These are phyloP conservation scores for Penicillium roqueforti DNA, from an alignment of 495 filamentous ascomycete species.

Conservation along the genomic window DNA sequence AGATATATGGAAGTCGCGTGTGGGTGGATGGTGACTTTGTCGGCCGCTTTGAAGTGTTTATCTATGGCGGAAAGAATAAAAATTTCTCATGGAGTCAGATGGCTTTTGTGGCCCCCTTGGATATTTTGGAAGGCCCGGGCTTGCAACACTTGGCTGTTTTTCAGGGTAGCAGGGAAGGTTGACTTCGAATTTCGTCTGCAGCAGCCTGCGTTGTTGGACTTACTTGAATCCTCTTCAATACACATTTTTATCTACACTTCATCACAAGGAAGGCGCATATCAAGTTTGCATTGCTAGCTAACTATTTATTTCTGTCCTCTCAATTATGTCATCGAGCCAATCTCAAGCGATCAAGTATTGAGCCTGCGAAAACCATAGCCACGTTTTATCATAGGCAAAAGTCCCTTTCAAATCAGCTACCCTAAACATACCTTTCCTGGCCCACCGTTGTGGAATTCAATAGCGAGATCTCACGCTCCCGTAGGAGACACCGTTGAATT, in stretches of 20 bases:
- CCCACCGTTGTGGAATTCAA: neutral
- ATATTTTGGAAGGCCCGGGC: slow-evolving; percentile 25
- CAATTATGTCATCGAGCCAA: neutral
- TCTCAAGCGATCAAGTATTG: neutral
- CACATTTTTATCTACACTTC: neutral
- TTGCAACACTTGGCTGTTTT: slow-evolving; percentile 8
- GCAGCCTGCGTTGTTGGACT: neutral
- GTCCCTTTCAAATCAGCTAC: neutral
- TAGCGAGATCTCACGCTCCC: slow-evolving; percentile 15
- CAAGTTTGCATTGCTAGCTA: neutral
- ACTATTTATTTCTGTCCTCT: neutral
- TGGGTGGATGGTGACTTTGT: slow-evolving; percentile 43
- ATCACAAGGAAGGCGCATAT: neutral
- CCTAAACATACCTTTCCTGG: neutral
- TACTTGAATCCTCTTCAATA: neutral
- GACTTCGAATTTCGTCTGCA: neutral
- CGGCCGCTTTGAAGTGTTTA: slow-evolving; percentile 52
- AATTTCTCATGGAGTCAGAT: slow-evolving; percentile 54
- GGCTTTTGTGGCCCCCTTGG: slow-evolving; percentile 53
- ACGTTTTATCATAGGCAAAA: neutral
- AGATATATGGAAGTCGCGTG: slow-evolving; percentile 40
- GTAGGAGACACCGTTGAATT: slow-evolving; percentile 29
- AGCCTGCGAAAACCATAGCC: neutral
- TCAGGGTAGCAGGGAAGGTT: neutral
- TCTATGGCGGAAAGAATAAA: slow-evolving; percentile 50